A percentile compares a stretch with the other conserved stretches of the same genome.
Evolutionary conservation across 2,329 filamentous ascomycete genomes (phyloP).

Genomic region (Verticillium tricorpus): DNA sequence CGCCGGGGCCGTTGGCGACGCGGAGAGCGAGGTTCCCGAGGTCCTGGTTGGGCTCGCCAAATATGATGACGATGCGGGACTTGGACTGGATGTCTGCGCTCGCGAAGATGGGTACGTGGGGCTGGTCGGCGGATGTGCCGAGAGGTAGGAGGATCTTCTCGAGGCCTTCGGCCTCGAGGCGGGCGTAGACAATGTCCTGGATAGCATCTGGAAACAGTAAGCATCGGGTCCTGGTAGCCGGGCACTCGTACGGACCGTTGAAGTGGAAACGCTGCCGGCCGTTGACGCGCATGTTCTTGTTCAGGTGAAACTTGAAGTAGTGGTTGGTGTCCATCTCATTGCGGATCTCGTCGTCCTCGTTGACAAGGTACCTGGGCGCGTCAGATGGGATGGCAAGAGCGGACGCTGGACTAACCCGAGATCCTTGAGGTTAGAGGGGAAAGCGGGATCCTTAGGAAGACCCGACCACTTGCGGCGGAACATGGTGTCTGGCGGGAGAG

Average conservation of each 20-base stretch:
- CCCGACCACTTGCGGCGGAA: constrained; percentile 66
- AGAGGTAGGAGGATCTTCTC: constrained; percentile 58
- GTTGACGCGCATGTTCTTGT: constrained; percentile 73
- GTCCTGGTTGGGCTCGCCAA: constrained; percentile 69
- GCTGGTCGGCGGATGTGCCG: constrained; percentile 35
- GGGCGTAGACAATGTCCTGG: constrained; percentile 53
- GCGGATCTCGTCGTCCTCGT: constrained; percentile 69
- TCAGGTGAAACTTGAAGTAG: constrained; percentile 71
- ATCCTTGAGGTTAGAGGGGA: constrained; percentile 58
- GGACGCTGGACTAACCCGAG: constrained; percentile 58
- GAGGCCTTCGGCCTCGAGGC: constrained; percentile 59
- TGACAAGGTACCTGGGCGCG: constrained; percentile 67
- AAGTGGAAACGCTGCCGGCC: constrained; percentile 69
- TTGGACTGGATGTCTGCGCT: constrained; percentile 47
- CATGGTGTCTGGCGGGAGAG: constrained; percentile 45
- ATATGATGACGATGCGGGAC: constrained; percentile 65
- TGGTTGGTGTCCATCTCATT: constrained; percentile 61
- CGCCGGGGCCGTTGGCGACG: constrained; percentile 56
- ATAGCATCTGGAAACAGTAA: constrained; percentile 49
- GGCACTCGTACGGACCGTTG: constrained; percentile 51
- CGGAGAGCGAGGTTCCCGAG: constrained; percentile 73
- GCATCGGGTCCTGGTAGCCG: background rate
- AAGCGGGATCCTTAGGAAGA: constrained; percentile 67
- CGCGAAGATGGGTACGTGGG: constrained; percentile 65
- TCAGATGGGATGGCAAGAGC: background rate